phyloP scores from a whole-genome alignment of 1,139 yeast species.

The Debaryomyces psychrophilus region DNA sequence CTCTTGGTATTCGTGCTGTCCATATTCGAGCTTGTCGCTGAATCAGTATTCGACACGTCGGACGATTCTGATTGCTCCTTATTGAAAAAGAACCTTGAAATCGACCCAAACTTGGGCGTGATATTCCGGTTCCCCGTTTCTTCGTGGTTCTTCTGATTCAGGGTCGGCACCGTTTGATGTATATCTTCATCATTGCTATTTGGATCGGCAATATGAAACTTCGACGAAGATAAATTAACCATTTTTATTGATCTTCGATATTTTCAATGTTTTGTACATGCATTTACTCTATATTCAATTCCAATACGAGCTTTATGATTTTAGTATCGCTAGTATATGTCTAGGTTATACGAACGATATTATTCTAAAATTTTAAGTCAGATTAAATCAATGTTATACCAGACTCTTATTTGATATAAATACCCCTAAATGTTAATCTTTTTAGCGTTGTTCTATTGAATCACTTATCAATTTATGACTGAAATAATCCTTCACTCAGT shows the following conservation, averaged over 20 bases:
- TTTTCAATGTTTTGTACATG: not conserved
- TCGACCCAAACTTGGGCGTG: constrained; percentile 15
- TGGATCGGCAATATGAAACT: not conserved
- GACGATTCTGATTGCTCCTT: constrained; percentile 13
- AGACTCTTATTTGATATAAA: not conserved
- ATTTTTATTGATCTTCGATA: constrained; percentile 6
- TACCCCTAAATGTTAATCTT: not conserved
- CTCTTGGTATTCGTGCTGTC: not conserved
- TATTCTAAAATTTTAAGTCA: not conserved
- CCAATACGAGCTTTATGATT: not conserved
- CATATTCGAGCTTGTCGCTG: not conserved
- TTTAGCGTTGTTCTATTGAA: not conserved
- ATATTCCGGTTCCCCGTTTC: not conserved
- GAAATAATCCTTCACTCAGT: not conserved
- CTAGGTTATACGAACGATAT: not conserved
- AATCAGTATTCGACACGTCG: constrained; percentile 3
- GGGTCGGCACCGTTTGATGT: not conserved
- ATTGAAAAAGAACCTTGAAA: constrained; percentile 23
- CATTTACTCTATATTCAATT: constrained; percentile 1
- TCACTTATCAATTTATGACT: constrained; percentile 2
- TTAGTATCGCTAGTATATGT: not conserved
- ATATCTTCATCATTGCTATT: constrained; percentile 3
- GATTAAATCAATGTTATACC: not conserved
- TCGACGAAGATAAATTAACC: constrained; percentile 8
- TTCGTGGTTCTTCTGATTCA: constrained; percentile 4